Evolutionary conservation across 2,329 filamentous ascomycete genomes (phyloP).

Genomic region (Pseudocercospora pini-densiflorae): DNA sequence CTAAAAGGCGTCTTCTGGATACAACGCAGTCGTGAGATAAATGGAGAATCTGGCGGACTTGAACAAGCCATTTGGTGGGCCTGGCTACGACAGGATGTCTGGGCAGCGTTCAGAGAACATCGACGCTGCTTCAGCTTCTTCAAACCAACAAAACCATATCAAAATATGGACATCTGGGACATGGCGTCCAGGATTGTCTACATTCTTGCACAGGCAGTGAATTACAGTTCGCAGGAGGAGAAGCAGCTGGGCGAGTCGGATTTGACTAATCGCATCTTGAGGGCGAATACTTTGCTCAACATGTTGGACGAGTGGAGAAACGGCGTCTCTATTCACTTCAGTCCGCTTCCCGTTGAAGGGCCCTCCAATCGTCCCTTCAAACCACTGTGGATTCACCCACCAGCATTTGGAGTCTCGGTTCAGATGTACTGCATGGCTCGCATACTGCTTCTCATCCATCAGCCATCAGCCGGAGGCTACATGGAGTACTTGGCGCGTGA

Average conservation of each 20-base stretch:
- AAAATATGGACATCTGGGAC: conserved; percentile 57
- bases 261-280: conserved; percentile 47
- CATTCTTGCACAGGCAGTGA: conserved; percentile 61
- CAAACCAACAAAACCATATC: conserved; percentile 56
- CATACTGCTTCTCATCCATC: conserved; percentile 58
- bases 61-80: conserved; percentile 67
- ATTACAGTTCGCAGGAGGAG: conserved; percentile 62
- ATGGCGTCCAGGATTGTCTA: conserved; percentile 60
- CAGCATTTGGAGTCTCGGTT: conserved; percentile 51
- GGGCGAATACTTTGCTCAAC: conserved; percentile 49
- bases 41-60: conserved; percentile 62
- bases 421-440: conserved; percentile 59
- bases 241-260: conserved; percentile 48
- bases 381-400: conserved; percentile 58
- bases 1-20: conserved; percentile 70
- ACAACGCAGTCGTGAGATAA: conserved; percentile 63
- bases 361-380: conserved; percentile 52
- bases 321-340: conserved; percentile 51
- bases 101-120: conserved; percentile 65
- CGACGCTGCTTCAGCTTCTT: conserved; percentile 63
- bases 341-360: conserved; percentile 45
- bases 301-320: conserved; percentile 57
- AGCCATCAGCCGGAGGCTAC: conserved; percentile 56
- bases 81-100: conserved; percentile 69
- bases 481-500: conserved; percentile 53